Evolutionary conservation across 2,329 filamentous ascomycete species (phyloP).

Genomic region (Fusarium xylarioides): DNA sequence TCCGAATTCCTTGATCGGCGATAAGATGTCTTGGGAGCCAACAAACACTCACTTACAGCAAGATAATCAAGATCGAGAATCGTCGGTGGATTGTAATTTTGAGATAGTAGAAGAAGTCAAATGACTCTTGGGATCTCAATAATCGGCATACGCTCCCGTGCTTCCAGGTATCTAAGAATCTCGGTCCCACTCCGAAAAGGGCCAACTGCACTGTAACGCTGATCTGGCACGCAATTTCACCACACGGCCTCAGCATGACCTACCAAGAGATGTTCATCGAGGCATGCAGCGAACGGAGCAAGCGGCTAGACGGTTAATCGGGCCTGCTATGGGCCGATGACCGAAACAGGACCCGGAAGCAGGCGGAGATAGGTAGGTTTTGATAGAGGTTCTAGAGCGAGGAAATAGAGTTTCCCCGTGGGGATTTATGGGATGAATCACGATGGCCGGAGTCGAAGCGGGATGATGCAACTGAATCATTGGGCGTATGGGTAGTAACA

Average conservation of each 20-base stretch:
- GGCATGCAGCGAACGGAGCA: not conserved
- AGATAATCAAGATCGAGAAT: not conserved
- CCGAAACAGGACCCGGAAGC: not conserved
- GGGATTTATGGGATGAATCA: not conserved
- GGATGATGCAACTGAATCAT: not conserved
- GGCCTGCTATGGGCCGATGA: not conserved
- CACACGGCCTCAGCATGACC: not conserved
- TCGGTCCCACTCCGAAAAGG: not conserved
- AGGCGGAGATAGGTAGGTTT: not conserved
- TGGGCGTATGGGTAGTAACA: not conserved
- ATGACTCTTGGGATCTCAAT: not conserved
- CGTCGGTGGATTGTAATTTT: not conserved
- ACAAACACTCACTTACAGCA: not conserved
- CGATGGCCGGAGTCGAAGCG: not conserved
- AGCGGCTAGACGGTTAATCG: not conserved
- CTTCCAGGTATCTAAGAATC: not conserved
- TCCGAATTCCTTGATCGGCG: conserved; percentile 19
- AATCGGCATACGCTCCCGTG: not conserved
- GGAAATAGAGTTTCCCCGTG: not conserved
- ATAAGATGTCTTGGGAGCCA: not conserved
- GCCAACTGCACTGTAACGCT: conserved; percentile 6
- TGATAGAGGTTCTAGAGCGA: not conserved
- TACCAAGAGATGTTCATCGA: not conserved
- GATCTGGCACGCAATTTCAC: not conserved
- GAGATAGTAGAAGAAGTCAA: not conserved